Conservation (phyloP, 2,329 filamentous ascomycete genomes). For the Cadophora gregata region DNA sequence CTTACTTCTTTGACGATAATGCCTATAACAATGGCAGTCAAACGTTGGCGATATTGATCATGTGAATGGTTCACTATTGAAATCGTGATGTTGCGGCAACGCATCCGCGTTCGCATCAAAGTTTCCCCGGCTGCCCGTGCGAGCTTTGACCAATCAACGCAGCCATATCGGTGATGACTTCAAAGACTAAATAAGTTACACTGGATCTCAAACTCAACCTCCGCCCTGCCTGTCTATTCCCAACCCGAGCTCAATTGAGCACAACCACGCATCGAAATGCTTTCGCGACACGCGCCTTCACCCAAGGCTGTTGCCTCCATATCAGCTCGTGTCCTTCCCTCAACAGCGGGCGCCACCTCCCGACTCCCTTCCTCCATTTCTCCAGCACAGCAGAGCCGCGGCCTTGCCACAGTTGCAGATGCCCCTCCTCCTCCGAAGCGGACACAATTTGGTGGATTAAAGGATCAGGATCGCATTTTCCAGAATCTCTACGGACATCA, state of each 20-base stretch:
- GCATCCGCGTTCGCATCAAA: slow-evolving; percentile 5
- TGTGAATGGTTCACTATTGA: slow-evolving; percentile 4
- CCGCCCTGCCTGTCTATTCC: slow-evolving; percentile 31
- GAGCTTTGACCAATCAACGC: slow-evolving; percentile 28
- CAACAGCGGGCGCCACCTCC: slow-evolving; percentile 37
- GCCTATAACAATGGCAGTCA: not conserved
- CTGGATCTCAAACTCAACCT: slow-evolving; percentile 35
- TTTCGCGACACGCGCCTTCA: slow-evolving; percentile 46
- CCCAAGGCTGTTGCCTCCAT: slow-evolving; percentile 42
- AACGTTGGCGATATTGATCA: not conserved
- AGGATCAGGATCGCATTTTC: slow-evolving; percentile 98
- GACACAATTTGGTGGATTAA: slow-evolving; percentile 81
- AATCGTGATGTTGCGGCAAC: not conserved
- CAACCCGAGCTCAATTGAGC: slow-evolving; percentile 44
- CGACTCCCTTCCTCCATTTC: slow-evolving; percentile 46
- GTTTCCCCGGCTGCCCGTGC: slow-evolving; percentile 12
- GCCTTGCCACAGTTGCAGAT: slow-evolving; percentile 83
- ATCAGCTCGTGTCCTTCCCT: slow-evolving; percentile 42
- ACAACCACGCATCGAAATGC: slow-evolving; percentile 44
- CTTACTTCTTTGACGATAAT: slow-evolving; percentile 30
- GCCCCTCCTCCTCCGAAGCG: slow-evolving; percentile 67
- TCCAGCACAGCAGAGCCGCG: slow-evolving; percentile 63
- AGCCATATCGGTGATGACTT: slow-evolving; percentile 35
- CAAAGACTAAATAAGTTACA: slow-evolving; percentile 21
- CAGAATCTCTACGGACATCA: slow-evolving; percentile 97